phyloP scores from a whole-genome alignment of 2,329 filamentous ascomycete species.

The Aurifilum marmelostoma region DNA sequence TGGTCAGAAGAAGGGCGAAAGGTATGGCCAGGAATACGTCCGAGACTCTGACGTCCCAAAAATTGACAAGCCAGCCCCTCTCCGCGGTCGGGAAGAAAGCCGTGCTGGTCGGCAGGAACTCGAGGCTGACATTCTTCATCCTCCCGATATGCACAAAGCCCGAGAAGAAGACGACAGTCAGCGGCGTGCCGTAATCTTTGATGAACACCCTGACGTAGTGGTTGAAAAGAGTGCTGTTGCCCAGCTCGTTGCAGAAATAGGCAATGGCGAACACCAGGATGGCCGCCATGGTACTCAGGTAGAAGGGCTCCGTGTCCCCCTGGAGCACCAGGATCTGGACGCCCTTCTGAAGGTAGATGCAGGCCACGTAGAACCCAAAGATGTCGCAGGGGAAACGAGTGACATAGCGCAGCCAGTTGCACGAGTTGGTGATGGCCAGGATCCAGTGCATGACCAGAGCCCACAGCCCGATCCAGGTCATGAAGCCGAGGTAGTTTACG shows the following conservation, averaged over 20 bases:
- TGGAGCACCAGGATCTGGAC: constrained; percentile 82
- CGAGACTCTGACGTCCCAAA: constrained; percentile 74
- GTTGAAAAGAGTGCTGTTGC: constrained; percentile 71
- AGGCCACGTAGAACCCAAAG: constrained; percentile 91
- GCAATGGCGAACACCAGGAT: constrained; percentile 78
- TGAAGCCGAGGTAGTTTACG: constrained; percentile 84
- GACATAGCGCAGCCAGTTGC: constrained; percentile 86
- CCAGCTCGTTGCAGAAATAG: constrained; percentile 74
- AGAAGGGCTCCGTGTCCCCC: constrained; percentile 69
- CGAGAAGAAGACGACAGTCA: constrained; percentile 85
- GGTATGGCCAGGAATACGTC: constrained; percentile 86
- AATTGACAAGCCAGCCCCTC: constrained; percentile 76
- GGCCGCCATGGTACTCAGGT: constrained; percentile 76
- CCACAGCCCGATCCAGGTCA: constrained; percentile 93
- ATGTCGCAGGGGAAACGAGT: constrained; percentile 92
- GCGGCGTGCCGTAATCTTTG: constrained; percentile 85
- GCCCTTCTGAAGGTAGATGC: constrained; percentile 89
- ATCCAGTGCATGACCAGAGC: constrained; percentile 83
- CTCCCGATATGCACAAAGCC: constrained; percentile 86
- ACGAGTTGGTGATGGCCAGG: constrained; percentile 81
- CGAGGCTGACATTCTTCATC: constrained; percentile 72
- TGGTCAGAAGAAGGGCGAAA: constrained; percentile 80
- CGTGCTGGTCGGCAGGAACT: constrained; percentile 73
- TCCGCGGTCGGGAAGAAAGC: constrained; percentile 79
- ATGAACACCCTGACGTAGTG: constrained; percentile 79